These are phyloP conservation scores for Boletus eberwhitei DNA, from an alignment of 768 basidiomycete genomes.

Conservation along the genomic window DNA sequence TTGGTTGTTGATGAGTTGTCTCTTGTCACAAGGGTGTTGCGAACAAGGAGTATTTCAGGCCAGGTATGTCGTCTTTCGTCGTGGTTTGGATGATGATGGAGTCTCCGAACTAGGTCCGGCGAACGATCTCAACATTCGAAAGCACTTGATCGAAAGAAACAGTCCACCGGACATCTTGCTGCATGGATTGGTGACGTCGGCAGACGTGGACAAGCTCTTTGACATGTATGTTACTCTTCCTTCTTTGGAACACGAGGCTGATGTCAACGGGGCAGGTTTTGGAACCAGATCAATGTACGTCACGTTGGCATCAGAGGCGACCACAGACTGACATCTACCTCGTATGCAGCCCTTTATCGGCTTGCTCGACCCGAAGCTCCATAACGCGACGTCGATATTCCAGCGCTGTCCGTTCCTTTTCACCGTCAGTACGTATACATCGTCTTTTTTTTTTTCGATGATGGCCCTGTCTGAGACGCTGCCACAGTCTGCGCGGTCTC, in stretches of 20 bases:
- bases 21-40: slow-evolving; percentile 60
- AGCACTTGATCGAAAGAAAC: slow-evolving; percentile 70
- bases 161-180: slow-evolving; percentile 80
- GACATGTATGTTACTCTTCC: slow-evolving; percentile 55
- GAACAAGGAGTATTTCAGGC: slow-evolving; percentile 76
- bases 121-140: slow-evolving; percentile 65
- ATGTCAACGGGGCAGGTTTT: slow-evolving; percentile 50
- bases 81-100: not conserved
- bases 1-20: slow-evolving; percentile 3
- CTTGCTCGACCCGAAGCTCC: slow-evolving; percentile 75
- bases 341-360: slow-evolving; percentile 56
- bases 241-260: not conserved
- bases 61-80: slow-evolving; percentile 41
- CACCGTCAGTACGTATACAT: slow-evolving; percentile 64
- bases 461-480: not conserved
- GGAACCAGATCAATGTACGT: slow-evolving; percentile 63
- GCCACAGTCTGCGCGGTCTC: slow-evolving; percentile 77
- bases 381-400: slow-evolving; percentile 76
- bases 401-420: slow-evolving; percentile 87
- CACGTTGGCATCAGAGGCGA: not conserved
- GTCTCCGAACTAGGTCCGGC: slow-evolving; percentile 51
- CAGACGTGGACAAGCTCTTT: slow-evolving; percentile 81
- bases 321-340: slow-evolving; percentile 1
- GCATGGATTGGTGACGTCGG: slow-evolving; percentile 72
- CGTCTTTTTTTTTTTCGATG: not conserved